Evolutionary conservation across 768 basidiomycete genomes (phyloP).

Genomic region (Polyporus arcularius): DNA sequence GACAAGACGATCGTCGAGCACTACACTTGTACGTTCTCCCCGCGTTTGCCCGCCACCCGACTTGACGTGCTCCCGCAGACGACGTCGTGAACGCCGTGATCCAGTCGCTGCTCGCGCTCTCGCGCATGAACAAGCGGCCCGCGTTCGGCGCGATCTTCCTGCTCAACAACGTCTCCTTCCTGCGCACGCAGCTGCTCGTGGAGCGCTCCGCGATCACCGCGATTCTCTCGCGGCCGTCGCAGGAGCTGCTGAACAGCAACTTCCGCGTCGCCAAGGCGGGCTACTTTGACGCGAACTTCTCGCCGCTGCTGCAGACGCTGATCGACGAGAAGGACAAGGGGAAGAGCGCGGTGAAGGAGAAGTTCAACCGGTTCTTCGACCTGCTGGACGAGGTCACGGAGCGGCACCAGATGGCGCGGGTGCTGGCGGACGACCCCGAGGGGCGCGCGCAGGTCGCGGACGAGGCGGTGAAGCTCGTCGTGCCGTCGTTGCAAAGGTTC

Average conservation of each 20-base stretch:
- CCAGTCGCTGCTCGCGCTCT: slow-evolving; percentile 60
- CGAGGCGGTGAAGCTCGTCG: slow-evolving; percentile 75
- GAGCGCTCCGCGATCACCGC: slow-evolving; percentile 46
- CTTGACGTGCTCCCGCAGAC: slow-evolving; percentile 41
- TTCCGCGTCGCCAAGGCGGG: slow-evolving; percentile 82
- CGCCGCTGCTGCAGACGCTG: slow-evolving; percentile 68
- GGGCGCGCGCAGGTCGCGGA: slow-evolving; percentile 62
- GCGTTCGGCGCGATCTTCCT: slow-evolving; percentile 76
- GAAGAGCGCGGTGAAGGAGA: slow-evolving; percentile 73
- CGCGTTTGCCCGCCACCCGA: not conserved
- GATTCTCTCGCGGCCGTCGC: slow-evolving; percentile 61
- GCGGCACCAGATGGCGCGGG: slow-evolving; percentile 65
- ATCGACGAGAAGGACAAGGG: slow-evolving; percentile 51
- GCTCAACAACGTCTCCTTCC: slow-evolving; percentile 76
- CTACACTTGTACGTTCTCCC: slow-evolving; percentile 60
- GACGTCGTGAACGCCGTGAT: slow-evolving; percentile 74
- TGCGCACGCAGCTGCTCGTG: slow-evolving; percentile 59
- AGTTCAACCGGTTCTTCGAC: slow-evolving; percentile 81
- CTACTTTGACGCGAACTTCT: slow-evolving; percentile 84
- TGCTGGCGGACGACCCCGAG: slow-evolving; percentile 71
- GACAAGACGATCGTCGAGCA: slow-evolving; percentile 70
- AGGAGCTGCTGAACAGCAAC: slow-evolving; percentile 64
- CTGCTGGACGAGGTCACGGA: slow-evolving; percentile 78
- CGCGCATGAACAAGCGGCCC: slow-evolving; percentile 58
- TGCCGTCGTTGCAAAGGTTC: slow-evolving; percentile 75